Evolutionary conservation across 306 rosid genomes (phyloP).

Genomic region (Medicago lupulina): DNA sequence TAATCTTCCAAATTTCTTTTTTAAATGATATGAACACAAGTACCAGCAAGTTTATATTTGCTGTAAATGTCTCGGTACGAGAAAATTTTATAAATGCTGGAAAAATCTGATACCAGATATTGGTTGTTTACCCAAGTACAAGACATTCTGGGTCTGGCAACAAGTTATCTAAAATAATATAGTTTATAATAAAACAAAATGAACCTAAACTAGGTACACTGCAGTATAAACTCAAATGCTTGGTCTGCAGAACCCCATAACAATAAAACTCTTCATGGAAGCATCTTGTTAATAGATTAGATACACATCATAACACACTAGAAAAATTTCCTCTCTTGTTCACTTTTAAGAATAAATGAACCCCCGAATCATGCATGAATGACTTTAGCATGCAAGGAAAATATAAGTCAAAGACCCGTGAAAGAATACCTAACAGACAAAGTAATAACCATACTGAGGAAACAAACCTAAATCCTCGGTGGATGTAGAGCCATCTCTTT

Average conservation of each 20-base stretch:
- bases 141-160: conserved; percentile 16
- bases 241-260: conserved; percentile 8
- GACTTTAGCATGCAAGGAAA: conserved; percentile 23
- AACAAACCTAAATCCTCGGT: conserved; percentile 88
- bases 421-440: not conserved
- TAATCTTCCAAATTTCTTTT: conserved; percentile 17
- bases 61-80: not conserved
- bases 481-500: conserved; percentile 76
- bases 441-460: conserved; percentile 23
- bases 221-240: conserved; percentile 19
- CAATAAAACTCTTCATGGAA: conserved; percentile 3
- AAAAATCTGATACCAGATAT: not conserved
- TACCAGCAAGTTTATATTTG: not conserved
- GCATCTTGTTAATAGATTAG: conserved; percentile 15
- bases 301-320: not conserved
- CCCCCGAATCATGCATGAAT: conserved; percentile 20
- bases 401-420: conserved; percentile 22
- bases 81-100: not conserved
- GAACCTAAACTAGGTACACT: conserved; percentile 9
- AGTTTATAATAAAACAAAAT: conserved; percentile 16
- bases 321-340: conserved; percentile 23
- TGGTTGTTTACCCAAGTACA: not conserved
- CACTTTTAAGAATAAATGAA: conserved; percentile 7
- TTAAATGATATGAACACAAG: not conserved
- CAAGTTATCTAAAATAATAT: not conserved